Percentiles rank a stretch among this genome's conserved stretches.
These are phyloP conservation scores for Trypanosoma vivax DNA, from an alignment of 208 protist genomes.

Conservation along the genomic window DNA sequence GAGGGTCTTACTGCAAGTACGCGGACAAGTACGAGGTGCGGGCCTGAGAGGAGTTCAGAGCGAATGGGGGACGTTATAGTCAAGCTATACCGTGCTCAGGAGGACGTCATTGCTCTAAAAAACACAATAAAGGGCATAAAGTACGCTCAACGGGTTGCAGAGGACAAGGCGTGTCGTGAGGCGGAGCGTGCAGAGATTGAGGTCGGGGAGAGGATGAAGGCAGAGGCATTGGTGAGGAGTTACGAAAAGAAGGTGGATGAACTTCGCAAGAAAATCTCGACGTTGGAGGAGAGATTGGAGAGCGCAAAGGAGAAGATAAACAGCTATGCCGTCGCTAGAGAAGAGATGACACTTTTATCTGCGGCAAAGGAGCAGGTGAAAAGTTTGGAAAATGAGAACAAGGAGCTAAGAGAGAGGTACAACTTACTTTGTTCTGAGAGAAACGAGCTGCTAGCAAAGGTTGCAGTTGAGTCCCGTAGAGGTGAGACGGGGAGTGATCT, in stretches of 20 bases:
- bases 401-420: constrained; percentile 19
- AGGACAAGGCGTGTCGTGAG: constrained; percentile 27
- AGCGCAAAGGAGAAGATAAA: constrained; percentile 23
- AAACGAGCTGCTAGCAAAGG: neutral
- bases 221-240: constrained; percentile 14
- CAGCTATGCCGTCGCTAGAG: constrained; percentile 7
- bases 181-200: constrained; percentile 27
- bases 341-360: neutral
- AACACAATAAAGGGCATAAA: neutral
- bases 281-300: constrained; percentile 9
- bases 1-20: too few relatives aligned
- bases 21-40: too few relatives aligned
- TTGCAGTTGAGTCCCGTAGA: neutral
- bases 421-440: constrained; percentile 22
- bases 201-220: constrained; percentile 3
- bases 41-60: constrained; percentile 2
- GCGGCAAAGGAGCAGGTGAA: constrained; percentile 11
- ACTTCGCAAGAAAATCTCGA: neutral
- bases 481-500: neutral
- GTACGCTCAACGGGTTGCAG: constrained; percentile 3
- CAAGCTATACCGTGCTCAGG: constrained; percentile 5
- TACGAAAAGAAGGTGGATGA: constrained; percentile 21
- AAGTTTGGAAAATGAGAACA: constrained; percentile 16
- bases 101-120: neutral
- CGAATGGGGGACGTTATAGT: constrained; percentile 5